Evolutionary conservation across 169 alveolate genomes (phyloP).

Genomic region (Plasmodium cynomolgi): DNA sequence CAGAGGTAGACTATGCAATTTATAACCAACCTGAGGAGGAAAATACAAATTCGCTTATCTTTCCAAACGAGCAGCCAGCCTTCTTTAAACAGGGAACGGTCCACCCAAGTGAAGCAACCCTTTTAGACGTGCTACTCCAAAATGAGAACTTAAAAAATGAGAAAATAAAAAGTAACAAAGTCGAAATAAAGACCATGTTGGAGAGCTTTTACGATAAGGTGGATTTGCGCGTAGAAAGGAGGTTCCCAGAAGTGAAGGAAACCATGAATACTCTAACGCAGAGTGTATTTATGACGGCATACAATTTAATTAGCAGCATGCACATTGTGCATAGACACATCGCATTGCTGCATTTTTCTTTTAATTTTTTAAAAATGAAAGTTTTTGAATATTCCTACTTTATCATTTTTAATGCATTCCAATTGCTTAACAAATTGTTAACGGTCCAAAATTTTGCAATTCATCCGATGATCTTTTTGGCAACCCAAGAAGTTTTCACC

Average conservation of each 20-base stretch:
- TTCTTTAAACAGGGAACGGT: background rate
- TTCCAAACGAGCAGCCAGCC: background rate
- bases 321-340: conserved; percentile 43
- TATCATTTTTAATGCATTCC: conserved; percentile 52
- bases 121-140: conserved; percentile 5
- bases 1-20: background rate
- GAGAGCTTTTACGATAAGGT: conserved; percentile 59
- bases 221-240: conserved; percentile 42
- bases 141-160: conserved; percentile 5
- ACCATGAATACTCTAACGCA: conserved; percentile 44
- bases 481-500: conserved; percentile 24
- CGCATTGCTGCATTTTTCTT: conserved; percentile 48
- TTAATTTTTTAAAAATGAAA: conserved; percentile 34
- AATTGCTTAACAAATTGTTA: conserved; percentile 44
- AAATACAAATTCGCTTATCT: background rate
- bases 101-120: background rate
- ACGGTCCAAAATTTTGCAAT: conserved; percentile 54
- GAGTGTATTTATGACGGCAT: conserved; percentile 30
- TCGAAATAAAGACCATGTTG: conserved; percentile 31
- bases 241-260: conserved; percentile 45
- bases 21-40: background rate
- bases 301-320: conserved; percentile 12
- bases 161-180: conserved; percentile 10
- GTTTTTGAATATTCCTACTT: conserved; percentile 55
- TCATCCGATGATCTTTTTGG: conserved; percentile 51